Percentiles rank a stretch among this genome's conserved stretches.
These are phyloP conservation scores for Cordyceps fumosorosea DNA, from an alignment of 2,329 filamentous ascomycete genomes.

Conservation along the genomic window DNA sequence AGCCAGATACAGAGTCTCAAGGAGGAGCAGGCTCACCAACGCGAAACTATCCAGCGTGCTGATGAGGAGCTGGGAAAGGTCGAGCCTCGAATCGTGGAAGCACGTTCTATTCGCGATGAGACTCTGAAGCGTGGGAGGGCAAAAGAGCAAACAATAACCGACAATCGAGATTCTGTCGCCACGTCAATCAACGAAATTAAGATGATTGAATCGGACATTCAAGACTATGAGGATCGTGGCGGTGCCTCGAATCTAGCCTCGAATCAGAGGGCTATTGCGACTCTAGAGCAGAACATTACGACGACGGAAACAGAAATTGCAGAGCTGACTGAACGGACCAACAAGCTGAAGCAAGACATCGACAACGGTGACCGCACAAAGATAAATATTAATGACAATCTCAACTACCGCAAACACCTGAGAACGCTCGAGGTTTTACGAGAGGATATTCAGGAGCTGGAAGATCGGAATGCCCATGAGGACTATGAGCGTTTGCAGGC, in stretches of 20 bases:
- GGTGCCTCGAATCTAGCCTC: slow-evolving; percentile 65
- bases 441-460: slow-evolving; percentile 65
- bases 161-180: slow-evolving; percentile 63
- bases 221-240: slow-evolving; percentile 68
- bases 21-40: slow-evolving; percentile 60
- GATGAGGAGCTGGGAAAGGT: slow-evolving; percentile 71
- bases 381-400: slow-evolving; percentile 81
- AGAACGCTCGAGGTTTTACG: slow-evolving; percentile 61
- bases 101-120: slow-evolving; percentile 71
- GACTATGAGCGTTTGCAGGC: slow-evolving; percentile 69
- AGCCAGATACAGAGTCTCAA: slow-evolving; percentile 68
- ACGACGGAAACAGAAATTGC: slow-evolving; percentile 61
- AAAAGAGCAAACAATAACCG: slow-evolving; percentile 65
- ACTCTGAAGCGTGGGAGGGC: slow-evolving; percentile 62
- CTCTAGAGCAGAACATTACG: slow-evolving; percentile 59
- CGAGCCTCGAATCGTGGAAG: slow-evolving; percentile 67
- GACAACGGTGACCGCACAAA: slow-evolving; percentile 76
- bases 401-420: slow-evolving; percentile 73
- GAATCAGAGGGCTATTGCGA: slow-evolving; percentile 62
- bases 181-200: slow-evolving; percentile 72
- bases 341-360: slow-evolving; percentile 70
- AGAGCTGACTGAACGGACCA: slow-evolving; percentile 62
- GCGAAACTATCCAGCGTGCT: slow-evolving; percentile 59
- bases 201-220: slow-evolving; percentile 69
- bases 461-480: slow-evolving; percentile 71